Conservation (phyloP, 2,329 filamentous ascomycete genomes). For the Ascochyta pisi region DNA sequence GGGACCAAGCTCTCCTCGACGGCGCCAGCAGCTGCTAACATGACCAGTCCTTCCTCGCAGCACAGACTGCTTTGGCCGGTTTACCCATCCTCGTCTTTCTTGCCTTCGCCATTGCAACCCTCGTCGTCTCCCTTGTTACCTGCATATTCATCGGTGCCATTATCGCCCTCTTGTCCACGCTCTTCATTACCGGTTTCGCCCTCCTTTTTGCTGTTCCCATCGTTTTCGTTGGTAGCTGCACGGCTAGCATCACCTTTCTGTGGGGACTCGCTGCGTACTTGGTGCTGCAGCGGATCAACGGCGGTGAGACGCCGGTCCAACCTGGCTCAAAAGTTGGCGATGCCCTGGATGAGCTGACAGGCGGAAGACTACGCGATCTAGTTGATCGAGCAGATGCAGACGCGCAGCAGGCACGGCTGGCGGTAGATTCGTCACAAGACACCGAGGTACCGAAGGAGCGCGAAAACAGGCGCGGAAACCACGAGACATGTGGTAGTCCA, state of each 20-base stretch:
- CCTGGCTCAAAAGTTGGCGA: constrained; percentile 27
- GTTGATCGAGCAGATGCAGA: constrained; percentile 10
- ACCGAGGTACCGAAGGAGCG: neutral
- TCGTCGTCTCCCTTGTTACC: constrained; percentile 67
- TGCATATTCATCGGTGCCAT: constrained; percentile 63
- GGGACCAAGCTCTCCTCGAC: constrained; percentile 37
- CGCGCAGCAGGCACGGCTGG: constrained; percentile 7
- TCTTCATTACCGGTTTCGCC: constrained; percentile 72
- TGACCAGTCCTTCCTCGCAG: constrained; percentile 69
- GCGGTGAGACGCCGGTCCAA: constrained; percentile 30
- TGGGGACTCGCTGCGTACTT: constrained; percentile 65
- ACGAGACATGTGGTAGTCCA: constrained; percentile 13
- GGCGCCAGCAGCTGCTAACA: constrained; percentile 2
- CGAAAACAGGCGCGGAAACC: neutral
- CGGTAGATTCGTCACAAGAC: constrained; percentile 8
- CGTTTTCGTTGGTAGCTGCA: constrained; percentile 68
- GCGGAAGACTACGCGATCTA: constrained; percentile 24
- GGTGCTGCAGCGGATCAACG: constrained; percentile 44
- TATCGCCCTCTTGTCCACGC: constrained; percentile 64
- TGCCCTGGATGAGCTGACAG: constrained; percentile 27
- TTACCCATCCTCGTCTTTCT: constrained; percentile 73
- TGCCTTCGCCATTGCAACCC: constrained; percentile 68
- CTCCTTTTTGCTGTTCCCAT: constrained; percentile 72
- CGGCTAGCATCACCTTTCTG: constrained; percentile 69
- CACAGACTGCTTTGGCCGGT: constrained; percentile 69